A percentile compares a stretch with the other conserved stretches of the same genome.
Conservation (phyloP, 352 stramenopile species). For the Blastocystis sp. region DNA sequence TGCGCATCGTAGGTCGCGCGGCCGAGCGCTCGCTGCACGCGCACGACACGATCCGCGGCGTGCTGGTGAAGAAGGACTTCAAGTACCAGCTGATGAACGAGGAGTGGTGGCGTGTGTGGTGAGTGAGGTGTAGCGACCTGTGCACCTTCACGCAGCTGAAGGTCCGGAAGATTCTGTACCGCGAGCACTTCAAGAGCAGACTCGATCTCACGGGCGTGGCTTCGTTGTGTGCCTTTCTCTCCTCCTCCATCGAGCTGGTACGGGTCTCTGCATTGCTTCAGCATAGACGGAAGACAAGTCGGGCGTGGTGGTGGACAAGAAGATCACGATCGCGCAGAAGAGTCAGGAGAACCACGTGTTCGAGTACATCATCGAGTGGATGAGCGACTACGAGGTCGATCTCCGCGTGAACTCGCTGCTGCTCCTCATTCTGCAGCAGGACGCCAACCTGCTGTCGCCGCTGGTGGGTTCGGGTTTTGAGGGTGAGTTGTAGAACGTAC, state of each 20-base stretch:
- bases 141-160: slow-evolving; percentile 77
- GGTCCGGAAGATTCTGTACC: slow-evolving; percentile 53
- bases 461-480: not conserved
- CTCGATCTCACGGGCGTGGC: not conserved
- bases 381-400: slow-evolving; percentile 50
- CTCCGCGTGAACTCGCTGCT: slow-evolving; percentile 31
- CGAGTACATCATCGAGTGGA: slow-evolving; percentile 68
- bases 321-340: not conserved
- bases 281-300: slow-evolving; percentile 1
- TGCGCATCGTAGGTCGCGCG: slow-evolving; percentile 16
- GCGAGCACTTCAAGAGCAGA: slow-evolving; percentile 47
- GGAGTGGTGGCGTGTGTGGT: slow-evolving; percentile 78
- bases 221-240: not conserved
- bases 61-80: slow-evolving; percentile 78
- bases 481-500: slow-evolving; percentile 6
- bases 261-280: not conserved
- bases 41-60: slow-evolving; percentile 84
- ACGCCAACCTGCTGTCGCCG: slow-evolving; percentile 51
- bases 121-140: slow-evolving; percentile 82
- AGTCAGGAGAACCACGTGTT: slow-evolving; percentile 19
- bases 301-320: not conserved
- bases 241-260: not conserved
- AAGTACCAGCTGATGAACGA: slow-evolving; percentile 55
- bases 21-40: slow-evolving; percentile 77
- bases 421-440: slow-evolving; percentile 62